Base-by-base conservation (phyloP, 2,329 filamentous ascomycete species). In the Xylariaceae sp. region DNA sequence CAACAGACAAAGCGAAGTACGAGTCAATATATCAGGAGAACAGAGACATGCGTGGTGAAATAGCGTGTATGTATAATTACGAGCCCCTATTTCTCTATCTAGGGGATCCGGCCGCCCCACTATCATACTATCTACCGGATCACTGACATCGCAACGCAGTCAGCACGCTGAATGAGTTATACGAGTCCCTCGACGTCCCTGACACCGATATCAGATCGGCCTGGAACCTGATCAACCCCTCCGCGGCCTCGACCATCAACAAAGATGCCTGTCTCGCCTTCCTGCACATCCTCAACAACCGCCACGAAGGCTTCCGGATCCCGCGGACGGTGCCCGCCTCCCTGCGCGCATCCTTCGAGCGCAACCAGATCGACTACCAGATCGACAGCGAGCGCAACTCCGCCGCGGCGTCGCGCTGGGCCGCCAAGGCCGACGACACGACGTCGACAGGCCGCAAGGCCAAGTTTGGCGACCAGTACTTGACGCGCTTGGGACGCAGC, bases 141-240 rank as follows among this genome's bases (percentile, higher is more conserved):
- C 45, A 53, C 50, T 39, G 17, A 3, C n/a, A 18, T 17, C 49
- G 17, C 57, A 37, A 30, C 8, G 64, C 72, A 87, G 94, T 97
- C 75, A 81, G 85, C 61, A 81, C 90, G 11, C 82, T 97, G 55
- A 82, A 90, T 69, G 88, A 90, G 57, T 84, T 97, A 34, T 99
- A 97, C 79, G 86, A 90, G 60, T 89, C 87, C 48, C 85, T 90
- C 67, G 88, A 87, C 66, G 84, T 88, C 4, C 85, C 85, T 66
- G 85, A 88, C 71, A 88, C 85, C 55, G 93, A 97, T 72, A 82
- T 97, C 65, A 86, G 91, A 67, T 94, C 89, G 15, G 93, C 92
- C 7, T 97, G 94, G 93, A 99, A 97, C 76, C 84, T 99, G 15
- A 89, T 97, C 70, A 99, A 99, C 78, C 94, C 93, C 4, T 92